phyloP scores from a whole-genome alignment of 164 flowering plant genomes.

The Paratinospora sagittata region DNA sequence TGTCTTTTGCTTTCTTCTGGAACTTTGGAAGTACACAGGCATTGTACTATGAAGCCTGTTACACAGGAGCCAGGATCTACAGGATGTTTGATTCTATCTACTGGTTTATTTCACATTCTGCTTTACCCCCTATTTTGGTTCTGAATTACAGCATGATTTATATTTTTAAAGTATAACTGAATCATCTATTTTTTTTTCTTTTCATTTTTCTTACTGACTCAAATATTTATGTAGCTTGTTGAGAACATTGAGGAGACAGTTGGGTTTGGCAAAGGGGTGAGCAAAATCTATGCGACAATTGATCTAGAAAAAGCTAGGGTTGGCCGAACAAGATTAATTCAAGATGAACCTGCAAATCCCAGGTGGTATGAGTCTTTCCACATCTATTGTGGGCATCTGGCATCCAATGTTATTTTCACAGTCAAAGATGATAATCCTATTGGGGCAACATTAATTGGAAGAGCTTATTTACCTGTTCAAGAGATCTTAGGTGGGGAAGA shows the following conservation, averaged over 20 bases:
- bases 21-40: no score
- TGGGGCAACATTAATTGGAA: conserved; percentile 57
- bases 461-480: conserved; percentile 51
- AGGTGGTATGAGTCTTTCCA: conserved; percentile 55
- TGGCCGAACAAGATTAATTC: conserved; percentile 38
- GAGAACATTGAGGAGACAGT: conserved; percentile 15
- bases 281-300: conserved; percentile 47
- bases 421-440: conserved; percentile 45
- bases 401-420: conserved; percentile 40
- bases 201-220: not conserved
- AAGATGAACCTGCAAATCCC: conserved; percentile 27
- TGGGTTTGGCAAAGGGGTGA: conserved; percentile 19
- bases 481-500: conserved; percentile 27
- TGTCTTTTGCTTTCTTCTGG: not conserved
- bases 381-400: conserved; percentile 62
- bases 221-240: conserved; percentile 11
- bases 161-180: not conserved
- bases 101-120: not conserved
- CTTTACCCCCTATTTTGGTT: not conserved
- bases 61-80: not conserved
- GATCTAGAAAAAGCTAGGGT: conserved; percentile 57
- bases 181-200: not conserved
- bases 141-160: not conserved
- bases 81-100: not conserved
- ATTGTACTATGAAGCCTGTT: not conserved